Evolutionary conservation across 805 yeast species (phyloP), one percentile per base, ranked within the genome.

Genomic region (Saccharomyces kudriavzevii): DNA sequence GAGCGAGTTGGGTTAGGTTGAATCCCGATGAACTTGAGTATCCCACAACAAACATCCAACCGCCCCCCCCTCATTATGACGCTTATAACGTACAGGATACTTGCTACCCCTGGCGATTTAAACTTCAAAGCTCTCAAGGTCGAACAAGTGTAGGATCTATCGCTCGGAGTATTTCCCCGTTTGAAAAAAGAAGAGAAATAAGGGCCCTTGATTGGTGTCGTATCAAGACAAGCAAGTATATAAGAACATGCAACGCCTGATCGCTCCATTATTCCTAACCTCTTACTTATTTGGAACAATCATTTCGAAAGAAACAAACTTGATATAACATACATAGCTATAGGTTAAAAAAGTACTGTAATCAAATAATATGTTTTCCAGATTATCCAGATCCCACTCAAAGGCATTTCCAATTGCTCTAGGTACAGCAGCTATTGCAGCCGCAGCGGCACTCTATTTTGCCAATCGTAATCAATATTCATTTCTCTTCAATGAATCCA

Each of bases 351-450:
- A 10, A 45, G 22, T 25, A 45, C 22, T n/a, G 20, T 11, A 45
- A 45, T 10, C 22, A 4, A 45, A 45, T 22, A 49, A 50, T 30
- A 62, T 68, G 68, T 52, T 68, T 26, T 45, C 63, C 47, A 64
- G 65, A 59, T 25, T 65, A 25, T 10, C 64, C 10, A 60, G 58
- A 56, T 52, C 57, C 40, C 62, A 63, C 49, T 40, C 48, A 10
- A 63, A 49, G 50, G 52, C 58, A 51, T 30, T 72, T 25, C 77
- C 80, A 40, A 61, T 76, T 48, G 77, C 77, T 27, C 62, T 78
- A 47, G 79, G 81, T 48, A 73, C 78, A 5, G 78, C 77, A 40
- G 82, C 82, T 13, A 71, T 75, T 46, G 75, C 77, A 13, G 64
- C 48, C 58, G 55, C 57, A 58, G 63, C 57, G 66, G 69, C 62